Evolutionary conservation across 768 basidiomycete species (phyloP).

Genomic region (Termitomyces sp.): DNA sequence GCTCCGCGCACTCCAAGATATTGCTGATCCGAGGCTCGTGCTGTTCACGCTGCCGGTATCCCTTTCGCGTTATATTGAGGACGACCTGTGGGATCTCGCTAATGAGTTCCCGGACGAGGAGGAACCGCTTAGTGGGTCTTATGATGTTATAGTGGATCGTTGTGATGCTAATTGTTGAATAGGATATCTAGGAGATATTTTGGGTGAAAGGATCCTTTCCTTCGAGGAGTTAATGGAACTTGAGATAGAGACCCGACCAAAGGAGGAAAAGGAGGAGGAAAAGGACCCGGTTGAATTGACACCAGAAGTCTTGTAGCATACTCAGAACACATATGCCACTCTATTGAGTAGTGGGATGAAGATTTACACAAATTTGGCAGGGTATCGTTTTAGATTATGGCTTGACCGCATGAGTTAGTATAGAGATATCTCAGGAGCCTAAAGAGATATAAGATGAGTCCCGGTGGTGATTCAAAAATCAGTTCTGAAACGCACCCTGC

Average conservation of each 20-base stretch:
- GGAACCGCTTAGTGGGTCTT: slow-evolving; percentile 10
- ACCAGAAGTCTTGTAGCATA: background rate
- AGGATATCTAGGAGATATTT: slow-evolving; percentile 10
- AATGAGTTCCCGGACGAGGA: slow-evolving; percentile 16
- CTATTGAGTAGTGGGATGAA: background rate
- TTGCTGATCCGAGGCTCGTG: slow-evolving; percentile 12
- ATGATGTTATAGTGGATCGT: background rate
- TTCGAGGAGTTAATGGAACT: slow-evolving; percentile 11
- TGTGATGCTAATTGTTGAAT: background rate
- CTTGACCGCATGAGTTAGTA: background rate
- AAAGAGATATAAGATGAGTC: background rate
- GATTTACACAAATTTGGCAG: background rate
- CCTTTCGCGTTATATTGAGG: slow-evolving; percentile 14
- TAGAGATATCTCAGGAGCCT: slow-evolving; percentile 15
- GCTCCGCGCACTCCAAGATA: slow-evolving; percentile 3
- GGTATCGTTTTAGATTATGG: background rate
- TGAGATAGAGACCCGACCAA: background rate
- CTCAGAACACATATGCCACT: too few relatives aligned
- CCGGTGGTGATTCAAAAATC: background rate
- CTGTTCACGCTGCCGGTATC: slow-evolving; percentile 15
- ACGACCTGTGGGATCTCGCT: slow-evolving; percentile 20
- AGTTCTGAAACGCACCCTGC: slow-evolving; percentile 44
- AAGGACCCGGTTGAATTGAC: background rate
- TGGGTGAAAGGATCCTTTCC: slow-evolving; percentile 9
- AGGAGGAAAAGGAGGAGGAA: background rate